Evolutionary conservation across 208 protist genomes (phyloP).

Genomic region (Trypanosoma caninum): DNA sequence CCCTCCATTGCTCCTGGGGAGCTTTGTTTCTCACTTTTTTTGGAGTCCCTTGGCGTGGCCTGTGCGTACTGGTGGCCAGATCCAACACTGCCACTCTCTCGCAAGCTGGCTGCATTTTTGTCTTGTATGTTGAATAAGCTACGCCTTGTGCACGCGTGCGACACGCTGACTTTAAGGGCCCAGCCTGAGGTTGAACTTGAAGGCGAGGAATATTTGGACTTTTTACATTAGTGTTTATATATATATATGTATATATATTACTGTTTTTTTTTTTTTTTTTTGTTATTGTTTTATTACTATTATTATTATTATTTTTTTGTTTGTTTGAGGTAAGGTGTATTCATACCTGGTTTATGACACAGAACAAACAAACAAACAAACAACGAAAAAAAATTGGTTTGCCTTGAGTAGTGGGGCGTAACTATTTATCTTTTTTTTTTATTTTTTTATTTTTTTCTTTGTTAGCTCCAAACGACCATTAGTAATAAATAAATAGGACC

Average conservation of each 20-base stretch:
- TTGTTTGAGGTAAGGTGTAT: neutral
- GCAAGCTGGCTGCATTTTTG: conserved; percentile 75
- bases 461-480: neutral
- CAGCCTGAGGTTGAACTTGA: conserved; percentile 49
- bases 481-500: neutral
- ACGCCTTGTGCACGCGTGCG: conserved; percentile 36
- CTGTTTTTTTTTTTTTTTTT: conserved; percentile 2
- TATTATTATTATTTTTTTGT: neutral
- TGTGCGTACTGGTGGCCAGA: conserved; percentile 79
- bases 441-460: neutral
- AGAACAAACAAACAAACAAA: neutral
- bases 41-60: conserved; percentile 51
- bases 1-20: conserved; percentile 25
- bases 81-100: conserved; percentile 52
- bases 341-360: too few species aligned
- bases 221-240: neutral
- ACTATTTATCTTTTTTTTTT: too few species aligned
- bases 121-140: conserved; percentile 54
- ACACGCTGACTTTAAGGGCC: conserved; percentile 61
- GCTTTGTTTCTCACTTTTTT: conserved; percentile 70
- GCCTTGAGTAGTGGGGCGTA: too few species aligned
- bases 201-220: conserved; percentile 33
- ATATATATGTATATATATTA: neutral
- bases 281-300: neutral
- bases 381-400: neutral